Evolutionary conservation across 2,329 filamentous ascomycete species (phyloP).

Genomic region (Phaeoacremonium minimum): DNA sequence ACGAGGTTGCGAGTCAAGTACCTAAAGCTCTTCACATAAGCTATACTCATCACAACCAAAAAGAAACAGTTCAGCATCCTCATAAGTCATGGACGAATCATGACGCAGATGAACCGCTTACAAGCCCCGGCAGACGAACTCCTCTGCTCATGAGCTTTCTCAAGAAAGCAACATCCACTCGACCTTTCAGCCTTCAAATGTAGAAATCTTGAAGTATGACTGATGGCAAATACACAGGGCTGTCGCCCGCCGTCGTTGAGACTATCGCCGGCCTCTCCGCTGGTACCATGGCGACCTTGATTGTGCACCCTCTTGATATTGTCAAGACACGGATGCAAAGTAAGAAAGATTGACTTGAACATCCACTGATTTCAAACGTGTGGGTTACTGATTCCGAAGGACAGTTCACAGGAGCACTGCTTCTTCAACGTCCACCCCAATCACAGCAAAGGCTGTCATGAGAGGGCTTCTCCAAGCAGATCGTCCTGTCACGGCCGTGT

Average conservation of each 20-base stretch:
- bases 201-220: too few species aligned
- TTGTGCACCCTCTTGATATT: constrained; percentile 88
- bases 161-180: too few species aligned
- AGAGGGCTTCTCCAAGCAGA: constrained; percentile 44
- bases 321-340: constrained; percentile 95
- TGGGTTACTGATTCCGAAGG: not conserved
- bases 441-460: constrained; percentile 49
- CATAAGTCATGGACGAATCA: too few species aligned
- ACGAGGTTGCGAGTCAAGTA: too few species aligned
- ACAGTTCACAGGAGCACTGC: constrained; percentile 46
- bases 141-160: too few species aligned
- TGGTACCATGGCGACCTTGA: constrained; percentile 79
- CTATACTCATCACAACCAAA: too few species aligned
- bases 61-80: too few species aligned
- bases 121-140: too few species aligned
- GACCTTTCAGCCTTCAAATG: too few species aligned
- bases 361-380: too few species aligned
- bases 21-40: too few species aligned
- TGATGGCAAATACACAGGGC: constrained; percentile 41
- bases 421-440: constrained; percentile 28
- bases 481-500: constrained; percentile 65
- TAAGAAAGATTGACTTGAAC: constrained; percentile 35
- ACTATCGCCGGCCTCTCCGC: constrained; percentile 86
- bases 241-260: constrained; percentile 78
- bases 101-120: too few species aligned